Conservation (phyloP, 805 yeast genomes). For the Candida sonorensis region DNA sequence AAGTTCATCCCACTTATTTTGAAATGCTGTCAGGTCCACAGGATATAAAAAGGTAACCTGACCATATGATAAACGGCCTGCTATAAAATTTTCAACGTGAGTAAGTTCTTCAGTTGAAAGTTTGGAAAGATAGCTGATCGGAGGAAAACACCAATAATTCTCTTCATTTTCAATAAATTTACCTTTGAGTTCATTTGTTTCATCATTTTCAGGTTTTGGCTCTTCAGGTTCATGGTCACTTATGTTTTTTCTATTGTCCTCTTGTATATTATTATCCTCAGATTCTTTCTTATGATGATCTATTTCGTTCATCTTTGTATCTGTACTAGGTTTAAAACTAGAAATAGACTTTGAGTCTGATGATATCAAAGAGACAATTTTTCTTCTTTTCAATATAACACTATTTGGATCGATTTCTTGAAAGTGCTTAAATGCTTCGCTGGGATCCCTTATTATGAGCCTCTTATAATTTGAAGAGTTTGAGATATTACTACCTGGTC, state of each 20-base stretch:
- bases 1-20: slow-evolving; percentile 31
- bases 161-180: slow-evolving; percentile 1
- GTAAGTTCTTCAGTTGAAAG: slow-evolving; percentile 42
- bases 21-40: slow-evolving; percentile 58
- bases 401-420: slow-evolving; percentile 26
- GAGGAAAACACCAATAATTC: slow-evolving; percentile 72
- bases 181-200: background rate
- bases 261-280: background rate
- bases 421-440: slow-evolving; percentile 19
- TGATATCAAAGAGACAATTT: background rate
- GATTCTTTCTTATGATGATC: background rate
- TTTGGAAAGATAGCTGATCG: slow-evolving; percentile 40
- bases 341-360: slow-evolving; percentile 3
- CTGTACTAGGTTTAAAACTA: slow-evolving; percentile 5
- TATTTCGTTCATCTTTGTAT: background rate
- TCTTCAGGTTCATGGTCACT: background rate
- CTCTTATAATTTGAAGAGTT: slow-evolving; percentile 17
- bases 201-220: background rate
- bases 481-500: too few relatives aligned
- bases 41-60: slow-evolving; percentile 59
- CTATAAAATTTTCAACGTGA: slow-evolving; percentile 53
- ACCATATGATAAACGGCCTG: slow-evolving; percentile 65
- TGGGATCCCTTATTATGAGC: slow-evolving; percentile 19
- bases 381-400: slow-evolving; percentile 16
- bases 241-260: background rate